Evolutionary conservation across 306 rosid genomes (phyloP).

Genomic region (Vigna radiata): DNA sequence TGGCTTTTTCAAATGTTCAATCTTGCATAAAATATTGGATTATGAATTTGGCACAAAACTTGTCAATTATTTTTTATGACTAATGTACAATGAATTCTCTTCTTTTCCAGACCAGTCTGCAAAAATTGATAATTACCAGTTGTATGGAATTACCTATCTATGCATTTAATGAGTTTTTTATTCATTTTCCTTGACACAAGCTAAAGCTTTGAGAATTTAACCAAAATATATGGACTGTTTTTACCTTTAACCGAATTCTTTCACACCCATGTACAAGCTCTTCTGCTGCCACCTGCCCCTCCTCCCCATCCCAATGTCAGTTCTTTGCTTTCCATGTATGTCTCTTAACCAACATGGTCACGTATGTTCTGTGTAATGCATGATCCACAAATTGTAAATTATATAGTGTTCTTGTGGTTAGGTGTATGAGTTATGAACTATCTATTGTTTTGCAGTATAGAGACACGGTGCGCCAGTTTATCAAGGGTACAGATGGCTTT

Average conservation of each 20-base stretch:
- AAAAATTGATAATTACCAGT: not conserved
- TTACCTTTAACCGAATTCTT: not conserved
- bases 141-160: not conserved
- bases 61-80: conserved; percentile 9
- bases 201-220: conserved; percentile 25
- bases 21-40: conserved; percentile 7
- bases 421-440: not conserved
- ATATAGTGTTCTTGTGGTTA: conserved; percentile 15
- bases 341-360: conserved; percentile 34
- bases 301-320: not conserved
- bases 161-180: conserved; percentile 24
- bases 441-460: conserved; percentile 72
- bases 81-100: conserved; percentile 20
- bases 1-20: conserved; percentile 21
- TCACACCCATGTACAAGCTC: conserved; percentile 5
- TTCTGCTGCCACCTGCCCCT: no score
- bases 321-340: not conserved
- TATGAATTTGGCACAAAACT: conserved; percentile 3
- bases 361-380: conserved; percentile 28
- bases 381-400: conserved; percentile 9
- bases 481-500: conserved; percentile 94
- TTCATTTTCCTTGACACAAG: conserved; percentile 12
- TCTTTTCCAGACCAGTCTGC: conserved; percentile 2
- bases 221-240: conserved; percentile 21
- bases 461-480: conserved; percentile 88